Base-by-base conservation (phyloP, 2,329 filamentous ascomycete genomes). In the Neonectria ditissima region DNA sequence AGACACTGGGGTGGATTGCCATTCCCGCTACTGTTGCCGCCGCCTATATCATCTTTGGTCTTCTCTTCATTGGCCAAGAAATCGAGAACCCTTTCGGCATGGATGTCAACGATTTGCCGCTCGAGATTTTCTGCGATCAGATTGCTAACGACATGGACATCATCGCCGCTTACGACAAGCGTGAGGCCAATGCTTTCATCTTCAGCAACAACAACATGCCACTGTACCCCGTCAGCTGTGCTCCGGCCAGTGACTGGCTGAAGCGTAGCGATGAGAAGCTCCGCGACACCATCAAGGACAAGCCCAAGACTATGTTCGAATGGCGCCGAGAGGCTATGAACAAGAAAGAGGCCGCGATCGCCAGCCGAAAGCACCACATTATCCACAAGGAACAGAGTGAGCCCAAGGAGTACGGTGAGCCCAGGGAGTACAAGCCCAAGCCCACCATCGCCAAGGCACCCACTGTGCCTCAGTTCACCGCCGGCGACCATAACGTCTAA, bases 61-160 rank as follows among this genome's bases (percentile, higher is more conserved):
- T 96, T 48, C 80, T 85, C 32, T 81, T 86, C 66, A 95, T 95
- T 72, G 92, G 92, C 41, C 88, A 88, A 66, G 92, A 96, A 78
- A 91, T 96, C 67, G 92, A 96, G 78, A 93, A 96, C 73, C 92
- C 92, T 6, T 96, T 96, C 76, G 92, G 92, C 61, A 84, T 89
- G 67, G 92, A 96, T 67, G 92, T 94, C 70, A 96, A 96, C 74
- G 92, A 96, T 77, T 80, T 94, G 44, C 91, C 91, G 0, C 83
- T 94, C 3, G 92, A 95, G 74, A 81, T 84, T 14, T 97, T 89
- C 82, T 96, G 92, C 79, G 85, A 89, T 39, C 91, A 94, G 73
- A 84, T 96, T 44, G 87, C 90, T 22, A 78, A 85, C 32, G 93
- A 97, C 71, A 83, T 96, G 69, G 91, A 95, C 74, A 87, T 91